These are phyloP conservation scores for Elaphomyces granulatus DNA, from an alignment of 495 filamentous ascomycete genomes.

Conservation along the genomic window DNA sequence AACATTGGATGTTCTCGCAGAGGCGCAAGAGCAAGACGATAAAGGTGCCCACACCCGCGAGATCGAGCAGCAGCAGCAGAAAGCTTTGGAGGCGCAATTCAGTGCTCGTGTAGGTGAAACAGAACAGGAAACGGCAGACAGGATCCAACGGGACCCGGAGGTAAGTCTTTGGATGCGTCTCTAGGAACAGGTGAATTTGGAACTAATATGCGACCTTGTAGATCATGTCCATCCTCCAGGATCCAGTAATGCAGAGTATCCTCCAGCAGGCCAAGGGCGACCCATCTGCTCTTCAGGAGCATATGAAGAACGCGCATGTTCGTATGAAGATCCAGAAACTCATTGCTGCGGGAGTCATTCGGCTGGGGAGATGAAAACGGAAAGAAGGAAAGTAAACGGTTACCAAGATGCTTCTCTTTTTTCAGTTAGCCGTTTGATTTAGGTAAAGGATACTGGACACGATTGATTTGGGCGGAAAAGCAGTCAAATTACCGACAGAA, in stretches of 20 bases:
- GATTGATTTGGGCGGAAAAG: too few relatives aligned
- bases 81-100: slow-evolving; percentile 86
- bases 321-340: slow-evolving; percentile 81
- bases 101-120: slow-evolving; percentile 82
- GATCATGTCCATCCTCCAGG: slow-evolving; percentile 83
- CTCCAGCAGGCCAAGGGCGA: slow-evolving; percentile 91
- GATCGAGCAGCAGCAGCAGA: slow-evolving; percentile 88
- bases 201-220: slow-evolving; percentile 25
- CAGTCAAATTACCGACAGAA: too few relatives aligned
- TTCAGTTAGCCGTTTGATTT: too few relatives aligned
- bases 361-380: slow-evolving; percentile 53
- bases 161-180: slow-evolving; percentile 32
- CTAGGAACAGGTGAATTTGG: background rate
- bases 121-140: slow-evolving; percentile 87
- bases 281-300: slow-evolving; percentile 80
- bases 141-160: slow-evolving; percentile 85
- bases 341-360: slow-evolving; percentile 82
- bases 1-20: slow-evolving; percentile 76
- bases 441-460: too few relatives aligned
- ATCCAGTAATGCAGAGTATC: slow-evolving; percentile 96
- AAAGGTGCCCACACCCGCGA: slow-evolving; percentile 66
- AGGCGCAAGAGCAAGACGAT: slow-evolving; percentile 62
- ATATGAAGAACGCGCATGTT: slow-evolving; percentile 86
- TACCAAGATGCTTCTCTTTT: too few relatives aligned
- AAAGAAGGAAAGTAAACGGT: too few relatives aligned